Evolutionary conservation across 306 rosid genomes (phyloP).

Genomic region (Ormosia emarginata): DNA sequence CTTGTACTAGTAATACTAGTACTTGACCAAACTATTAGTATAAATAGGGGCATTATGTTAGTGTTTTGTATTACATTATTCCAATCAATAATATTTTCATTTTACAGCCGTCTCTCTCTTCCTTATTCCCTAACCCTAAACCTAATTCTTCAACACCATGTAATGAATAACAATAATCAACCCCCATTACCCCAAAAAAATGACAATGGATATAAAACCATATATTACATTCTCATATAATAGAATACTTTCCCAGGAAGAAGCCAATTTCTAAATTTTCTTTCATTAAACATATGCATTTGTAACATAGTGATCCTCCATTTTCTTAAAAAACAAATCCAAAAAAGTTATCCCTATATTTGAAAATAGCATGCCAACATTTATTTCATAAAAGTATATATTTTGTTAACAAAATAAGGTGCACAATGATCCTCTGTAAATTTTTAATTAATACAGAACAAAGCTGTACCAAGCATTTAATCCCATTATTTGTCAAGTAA

Average conservation of each 20-base stretch:
- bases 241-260: constrained; percentile 9
- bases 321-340: background rate
- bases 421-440: constrained; percentile 5
- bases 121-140: too few relatives aligned
- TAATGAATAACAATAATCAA: constrained; percentile 2
- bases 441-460: constrained; percentile 1
- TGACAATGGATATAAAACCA: background rate
- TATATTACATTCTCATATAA: background rate
- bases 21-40: too few relatives aligned
- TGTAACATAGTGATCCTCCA: background rate
- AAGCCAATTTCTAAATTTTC: background rate
- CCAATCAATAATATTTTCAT: too few relatives aligned
- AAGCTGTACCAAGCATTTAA: background rate
- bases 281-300: constrained; percentile 1
- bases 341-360: background rate
- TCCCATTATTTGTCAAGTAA: constrained; percentile 9
- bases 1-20: too few relatives aligned
- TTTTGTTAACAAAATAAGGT: background rate
- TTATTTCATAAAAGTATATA: background rate
- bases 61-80: too few relatives aligned
- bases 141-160: too few relatives aligned
- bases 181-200: background rate
- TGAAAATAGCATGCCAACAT: background rate
- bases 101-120: too few relatives aligned
- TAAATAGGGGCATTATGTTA: too few relatives aligned